Base-by-base conservation (phyloP, 2,329 filamentous ascomycete species). In the Aurifilum marmelostoma region DNA sequence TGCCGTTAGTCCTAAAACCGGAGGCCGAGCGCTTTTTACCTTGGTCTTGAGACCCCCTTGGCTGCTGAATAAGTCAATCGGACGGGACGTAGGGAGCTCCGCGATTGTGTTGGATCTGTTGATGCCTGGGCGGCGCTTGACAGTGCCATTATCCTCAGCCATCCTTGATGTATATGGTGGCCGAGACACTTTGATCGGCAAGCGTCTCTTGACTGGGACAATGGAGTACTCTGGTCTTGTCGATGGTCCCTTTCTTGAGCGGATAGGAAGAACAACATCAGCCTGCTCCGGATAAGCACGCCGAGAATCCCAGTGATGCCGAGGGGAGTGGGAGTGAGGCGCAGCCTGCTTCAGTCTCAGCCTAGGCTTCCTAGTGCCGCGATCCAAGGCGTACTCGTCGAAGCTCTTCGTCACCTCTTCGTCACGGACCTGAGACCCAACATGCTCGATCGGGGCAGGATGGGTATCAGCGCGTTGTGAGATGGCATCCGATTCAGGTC, bases 401-500 rank as follows among this genome's bases (percentile, higher is more conserved):
- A 68, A 68, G 16, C 43, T 60, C 47, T 68, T 63, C 7, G 65
- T 24, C n/a, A 63, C 43, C 34, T 70, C 65, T 3, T 64, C 34
- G 21, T 14, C 63, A 27, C 59, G 27, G 11, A 14, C 27, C 21
- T 61, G 43, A 32, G 21, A 32, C 43, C 34, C n/a, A 14, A 43
- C 60, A 8, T 39, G 43, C 8, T 71, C 66, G 14, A 56, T 54
- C 6, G 70, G 47, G 16, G 70, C 65, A 11, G 70, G 68, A 14
- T 66, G 68, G 8, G 70, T 68, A 24, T 71, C 70, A 4, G 70
- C 70, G 37, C 70, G 32, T 34, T 66, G 56, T 9, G 70, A 70
- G 11, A 71, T 54, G 43, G 70, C 70, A 34, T 59, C 66, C 47
- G n/a, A n/a, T n/a, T 71, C 68, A 12, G 66, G 67, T 18, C 67